These are phyloP conservation scores for Mycena chlorophos DNA, from an alignment of 768 basidiomycete genomes.

Conservation along the genomic window DNA sequence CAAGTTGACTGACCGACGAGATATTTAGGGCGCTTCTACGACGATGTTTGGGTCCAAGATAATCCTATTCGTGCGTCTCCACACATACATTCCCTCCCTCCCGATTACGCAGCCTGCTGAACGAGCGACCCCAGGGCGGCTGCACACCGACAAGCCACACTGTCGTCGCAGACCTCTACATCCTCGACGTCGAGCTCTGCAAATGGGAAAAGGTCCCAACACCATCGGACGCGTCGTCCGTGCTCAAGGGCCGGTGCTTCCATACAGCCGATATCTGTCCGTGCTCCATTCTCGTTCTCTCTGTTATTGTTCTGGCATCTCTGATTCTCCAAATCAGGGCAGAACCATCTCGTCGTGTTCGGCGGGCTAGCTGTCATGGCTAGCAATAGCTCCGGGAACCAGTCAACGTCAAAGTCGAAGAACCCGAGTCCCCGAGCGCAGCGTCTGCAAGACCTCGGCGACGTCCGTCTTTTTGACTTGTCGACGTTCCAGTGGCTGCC, in stretches of 20 bases:
- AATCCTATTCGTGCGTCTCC: conserved; percentile 21
- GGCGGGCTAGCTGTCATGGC: conserved; percentile 11
- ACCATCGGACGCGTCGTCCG: background rate
- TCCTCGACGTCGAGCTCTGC: conserved; percentile 20
- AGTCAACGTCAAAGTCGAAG: too few relatives aligned
- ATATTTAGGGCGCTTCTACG: conserved; percentile 17
- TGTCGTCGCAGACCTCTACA: conserved; percentile 11
- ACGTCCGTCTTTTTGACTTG: conserved; percentile 16
- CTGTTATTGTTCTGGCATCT: background rate
- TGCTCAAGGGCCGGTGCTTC: conserved; percentile 15
- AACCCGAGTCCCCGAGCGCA: too few relatives aligned
- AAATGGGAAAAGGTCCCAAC: conserved; percentile 19
- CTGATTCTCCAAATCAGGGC: conserved; percentile 15
- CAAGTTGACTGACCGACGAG: background rate
- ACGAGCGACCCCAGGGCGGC: conserved; percentile 8
- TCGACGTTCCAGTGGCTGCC: conserved; percentile 12
- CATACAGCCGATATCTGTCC: conserved; percentile 24
- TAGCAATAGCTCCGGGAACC: background rate
- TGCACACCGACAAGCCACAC: conserved; percentile 1
- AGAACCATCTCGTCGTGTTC: conserved; percentile 20
- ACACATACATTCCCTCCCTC: background rate
- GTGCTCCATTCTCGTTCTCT: conserved; percentile 4
- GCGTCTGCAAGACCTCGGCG: conserved; percentile 10
- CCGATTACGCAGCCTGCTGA: background rate
- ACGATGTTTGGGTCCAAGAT: conserved; percentile 17